These are phyloP conservation scores for Monilinia polystroma DNA, from an alignment of 2,329 filamentous ascomycete species.

Conservation along the genomic window DNA sequence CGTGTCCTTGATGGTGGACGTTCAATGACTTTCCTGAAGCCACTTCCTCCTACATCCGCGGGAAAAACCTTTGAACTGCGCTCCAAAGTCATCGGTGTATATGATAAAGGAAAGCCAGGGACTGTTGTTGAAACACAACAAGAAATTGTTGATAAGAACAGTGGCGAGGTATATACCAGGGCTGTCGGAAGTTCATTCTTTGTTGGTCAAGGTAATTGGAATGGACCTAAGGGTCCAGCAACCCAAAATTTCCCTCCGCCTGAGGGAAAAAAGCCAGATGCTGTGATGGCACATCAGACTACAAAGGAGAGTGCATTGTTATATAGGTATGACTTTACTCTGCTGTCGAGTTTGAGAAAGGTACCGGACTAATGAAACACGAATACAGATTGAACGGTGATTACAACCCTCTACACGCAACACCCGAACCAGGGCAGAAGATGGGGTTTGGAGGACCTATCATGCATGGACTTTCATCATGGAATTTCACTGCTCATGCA, in stretches of 20 bases:
- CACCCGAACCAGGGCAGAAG: conserved; percentile 77
- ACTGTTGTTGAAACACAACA: conserved; percentile 67
- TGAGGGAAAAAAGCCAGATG: conserved; percentile 68
- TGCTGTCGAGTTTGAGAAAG: neutral
- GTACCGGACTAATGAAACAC: conserved; percentile 42
- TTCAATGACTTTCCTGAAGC: conserved; percentile 61
- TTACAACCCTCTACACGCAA: conserved; percentile 90
- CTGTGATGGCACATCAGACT: conserved; percentile 67
- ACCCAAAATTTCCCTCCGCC: conserved; percentile 77
- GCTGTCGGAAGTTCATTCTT: conserved; percentile 63
- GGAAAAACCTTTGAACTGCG: conserved; percentile 64
- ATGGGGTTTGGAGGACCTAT: conserved; percentile 92
- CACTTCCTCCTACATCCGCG: conserved; percentile 59
- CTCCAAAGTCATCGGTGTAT: conserved; percentile 65
- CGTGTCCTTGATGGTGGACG: conserved; percentile 68
- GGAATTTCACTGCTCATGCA: conserved; percentile 75
- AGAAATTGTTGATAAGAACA: conserved; percentile 57
- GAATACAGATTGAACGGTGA: conserved; percentile 73
- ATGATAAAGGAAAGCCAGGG: conserved; percentile 70
- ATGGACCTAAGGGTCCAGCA: conserved; percentile 84
- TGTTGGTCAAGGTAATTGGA: conserved; percentile 74
- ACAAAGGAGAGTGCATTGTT: conserved; percentile 70
- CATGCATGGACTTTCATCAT: conserved; percentile 85
- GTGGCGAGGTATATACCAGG: conserved; percentile 59
- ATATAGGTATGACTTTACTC: conserved; percentile 54